Evolutionary conservation across 192 early-diverging fungal genomes (phyloP), one percentile per base, ranked within the genome.

Genomic region (Backusella macrospora): DNA sequence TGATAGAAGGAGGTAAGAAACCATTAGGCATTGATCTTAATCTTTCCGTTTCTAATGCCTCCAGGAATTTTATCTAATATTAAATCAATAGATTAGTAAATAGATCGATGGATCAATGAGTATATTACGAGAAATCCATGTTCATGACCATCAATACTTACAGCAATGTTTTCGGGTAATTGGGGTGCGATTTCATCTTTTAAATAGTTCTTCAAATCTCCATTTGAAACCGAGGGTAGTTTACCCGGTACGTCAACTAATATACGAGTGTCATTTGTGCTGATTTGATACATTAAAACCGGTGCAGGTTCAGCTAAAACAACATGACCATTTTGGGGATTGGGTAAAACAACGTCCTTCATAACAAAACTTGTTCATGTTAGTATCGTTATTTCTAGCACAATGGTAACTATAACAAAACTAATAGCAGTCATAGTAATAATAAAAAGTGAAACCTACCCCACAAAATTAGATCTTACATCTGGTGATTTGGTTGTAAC

Each of bases 191-290:
- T 88, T 3, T 76, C 79, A 0, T 80, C 78, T 46, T 82, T 65
- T 65, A 99, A 75, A 73, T 96, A 96, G 0, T 76, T 76, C 26
- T 84, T 83, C 14, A 89, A 71, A 44, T 86, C 92, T 0, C 93
- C 92, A 52, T 83, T 85, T 21, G 86, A 74, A 15, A 83, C 86
- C 26, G 83, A 89, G n/a, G 95, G 93, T 46, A 98, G 81, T 64
- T 89, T 84, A n/a, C 94, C 95, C 5, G 97, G 97, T 39, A 99
- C 86, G 73, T 99, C 97, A 7, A 98, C 86, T 40, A 99, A 81
- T 46, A 97, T 88, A 5, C 97, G 89, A 4, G 96, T 97, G 68
- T 98, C 94, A 72, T 90, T 75, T 18, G 91, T 87, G 7, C 90
- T 90, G 79, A 99, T 95, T 76, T 96, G 94, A 84, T 98, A 98